These are phyloP conservation scores for Scutellaria barbata DNA, from an alignment of 257 asterid species.

Conservation along the genomic window DNA sequence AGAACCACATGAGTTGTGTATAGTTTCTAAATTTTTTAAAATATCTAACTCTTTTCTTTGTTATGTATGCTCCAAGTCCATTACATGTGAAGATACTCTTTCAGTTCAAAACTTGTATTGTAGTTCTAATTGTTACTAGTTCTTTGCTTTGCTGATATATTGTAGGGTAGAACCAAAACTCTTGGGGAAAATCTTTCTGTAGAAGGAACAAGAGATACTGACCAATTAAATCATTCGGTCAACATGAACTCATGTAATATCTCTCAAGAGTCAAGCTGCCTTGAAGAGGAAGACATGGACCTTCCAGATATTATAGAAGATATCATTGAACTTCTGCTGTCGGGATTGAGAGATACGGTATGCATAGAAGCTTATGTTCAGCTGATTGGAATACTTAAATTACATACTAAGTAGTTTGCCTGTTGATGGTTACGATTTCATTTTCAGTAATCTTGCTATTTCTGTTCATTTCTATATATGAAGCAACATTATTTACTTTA, in stretches of 20 bases:
- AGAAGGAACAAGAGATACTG: conserved; percentile 39
- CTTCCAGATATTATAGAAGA: conserved; percentile 93
- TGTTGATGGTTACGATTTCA: not conserved
- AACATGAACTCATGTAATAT: conserved; percentile 41
- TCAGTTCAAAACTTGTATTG: conserved; percentile 24
- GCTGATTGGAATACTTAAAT: conserved; percentile 32
- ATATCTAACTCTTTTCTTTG: conserved; percentile 1
- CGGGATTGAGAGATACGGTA: conserved; percentile 94
- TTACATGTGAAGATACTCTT: conserved; percentile 28
- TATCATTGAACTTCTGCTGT: conserved; percentile 70
- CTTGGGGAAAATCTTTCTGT: conserved; percentile 63
- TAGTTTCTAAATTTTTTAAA: conserved; percentile 9
- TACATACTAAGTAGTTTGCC: conserved; percentile 25
- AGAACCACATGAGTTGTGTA: conserved; percentile 23
- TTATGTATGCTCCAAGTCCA: conserved; percentile 7
- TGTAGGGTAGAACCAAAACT: conserved; percentile 66
- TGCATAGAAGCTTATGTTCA: conserved; percentile 50
- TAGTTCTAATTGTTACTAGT: conserved; percentile 22
- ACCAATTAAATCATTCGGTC: conserved; percentile 41
- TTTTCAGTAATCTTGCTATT: conserved; percentile 26
- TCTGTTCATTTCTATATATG: conserved; percentile 20
- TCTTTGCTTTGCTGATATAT: conserved; percentile 33
- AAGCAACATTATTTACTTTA: conserved; percentile 8
- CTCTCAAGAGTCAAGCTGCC: conserved; percentile 51
- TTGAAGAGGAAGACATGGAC: conserved; percentile 83